Conservation (phyloP, 495 filamentous ascomycete genomes). For the Penicillium atrosanguineum region DNA sequence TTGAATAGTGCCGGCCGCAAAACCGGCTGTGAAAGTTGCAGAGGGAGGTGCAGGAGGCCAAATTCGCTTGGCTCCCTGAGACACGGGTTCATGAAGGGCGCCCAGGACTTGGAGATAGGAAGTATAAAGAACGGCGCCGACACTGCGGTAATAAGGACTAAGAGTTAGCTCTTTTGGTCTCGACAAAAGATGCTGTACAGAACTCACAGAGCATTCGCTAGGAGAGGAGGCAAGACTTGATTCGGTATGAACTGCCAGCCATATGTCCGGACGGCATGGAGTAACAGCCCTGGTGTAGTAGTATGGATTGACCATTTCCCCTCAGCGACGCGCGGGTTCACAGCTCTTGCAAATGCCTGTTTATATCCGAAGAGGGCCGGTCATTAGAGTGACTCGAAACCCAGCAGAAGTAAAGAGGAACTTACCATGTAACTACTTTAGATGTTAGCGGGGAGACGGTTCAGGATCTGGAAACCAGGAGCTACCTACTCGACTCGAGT, state of each 20-base stretch:
- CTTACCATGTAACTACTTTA: slow-evolving; percentile 58
- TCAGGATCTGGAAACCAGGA: slow-evolving; percentile 6
- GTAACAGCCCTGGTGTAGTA: slow-evolving; percentile 74
- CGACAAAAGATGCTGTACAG: neutral
- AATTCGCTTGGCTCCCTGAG: slow-evolving; percentile 62
- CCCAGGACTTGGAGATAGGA: slow-evolving; percentile 80
- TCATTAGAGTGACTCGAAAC: slow-evolving; percentile 27
- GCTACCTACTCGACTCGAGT: slow-evolving; percentile 76
- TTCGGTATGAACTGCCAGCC: slow-evolving; percentile 88
- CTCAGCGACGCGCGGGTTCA: slow-evolving; percentile 58
- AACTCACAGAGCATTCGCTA: slow-evolving; percentile 71
- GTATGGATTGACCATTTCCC: slow-evolving; percentile 66
- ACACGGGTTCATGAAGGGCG: slow-evolving; percentile 67
- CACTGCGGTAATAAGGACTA: slow-evolving; percentile 33
- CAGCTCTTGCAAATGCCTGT: slow-evolving; percentile 64
- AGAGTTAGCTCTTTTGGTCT: neutral
- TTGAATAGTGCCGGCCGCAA: slow-evolving; percentile 73
- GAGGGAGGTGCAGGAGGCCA: slow-evolving; percentile 69
- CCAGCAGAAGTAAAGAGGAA: neutral
- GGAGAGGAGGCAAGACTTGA: slow-evolving; percentile 79
- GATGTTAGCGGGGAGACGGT: slow-evolving; percentile 18
- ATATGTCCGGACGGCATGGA: slow-evolving; percentile 72
- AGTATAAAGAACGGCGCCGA: slow-evolving; percentile 85
- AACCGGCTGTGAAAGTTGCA: slow-evolving; percentile 72
- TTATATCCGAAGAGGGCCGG: slow-evolving; percentile 1